Percentiles rank a stretch among this genome's conserved stretches.
Evolutionary conservation across 1,284 basidiomycete species (phyloP).

Genomic region (Naganishia sp.): DNA sequence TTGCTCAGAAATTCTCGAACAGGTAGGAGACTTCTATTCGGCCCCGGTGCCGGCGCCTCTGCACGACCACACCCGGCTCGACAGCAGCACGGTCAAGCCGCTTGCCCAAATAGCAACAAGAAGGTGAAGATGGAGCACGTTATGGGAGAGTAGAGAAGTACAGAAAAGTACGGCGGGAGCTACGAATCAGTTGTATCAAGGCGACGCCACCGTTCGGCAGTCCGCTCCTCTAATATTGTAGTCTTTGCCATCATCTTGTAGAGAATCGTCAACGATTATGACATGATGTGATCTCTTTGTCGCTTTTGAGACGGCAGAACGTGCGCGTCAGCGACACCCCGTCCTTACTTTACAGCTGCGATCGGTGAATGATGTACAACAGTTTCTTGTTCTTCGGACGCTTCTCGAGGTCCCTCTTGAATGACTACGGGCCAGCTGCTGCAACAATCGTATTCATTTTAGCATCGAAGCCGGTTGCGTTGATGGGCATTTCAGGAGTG

Average conservation of each 20-base stretch:
- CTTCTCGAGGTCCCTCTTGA: too few relatives aligned
- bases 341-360: background rate
- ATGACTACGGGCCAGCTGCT: background rate
- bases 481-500: conserved; percentile 97
- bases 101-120: background rate
- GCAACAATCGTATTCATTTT: conserved; percentile 55
- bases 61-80: background rate
- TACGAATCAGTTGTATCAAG: background rate
- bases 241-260: conserved; percentile 8
- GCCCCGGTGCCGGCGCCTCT: background rate
- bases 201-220: background rate
- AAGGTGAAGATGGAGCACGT: conserved; percentile 26
- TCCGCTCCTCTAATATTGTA: background rate
- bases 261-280: background rate
- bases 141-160: background rate
- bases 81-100: background rate
- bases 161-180: background rate
- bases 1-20: conserved; percentile 9
- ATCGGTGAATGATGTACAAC: conserved; percentile 5
- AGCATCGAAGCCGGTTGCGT: conserved; percentile 82
- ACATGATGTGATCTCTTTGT: too few relatives aligned
- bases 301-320: too few relatives aligned
- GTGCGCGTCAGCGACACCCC: background rate
- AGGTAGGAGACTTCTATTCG: conserved; percentile 10
- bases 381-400: background rate